Evolutionary conservation across 352 stramenopile genomes (phyloP), one percentile per base, ranked within the genome.

Genomic region (Detonula confervacea): DNA sequence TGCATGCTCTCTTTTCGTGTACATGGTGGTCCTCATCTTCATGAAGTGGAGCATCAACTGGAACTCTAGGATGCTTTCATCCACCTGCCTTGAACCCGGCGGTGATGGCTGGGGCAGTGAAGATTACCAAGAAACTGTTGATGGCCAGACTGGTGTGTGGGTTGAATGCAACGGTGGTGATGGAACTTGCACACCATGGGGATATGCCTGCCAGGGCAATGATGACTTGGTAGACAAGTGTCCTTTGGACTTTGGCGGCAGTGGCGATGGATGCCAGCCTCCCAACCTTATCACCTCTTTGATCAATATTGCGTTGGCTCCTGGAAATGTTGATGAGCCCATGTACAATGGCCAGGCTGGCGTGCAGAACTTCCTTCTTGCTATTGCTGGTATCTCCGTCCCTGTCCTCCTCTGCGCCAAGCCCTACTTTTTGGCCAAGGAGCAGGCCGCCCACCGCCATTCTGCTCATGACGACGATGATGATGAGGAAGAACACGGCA

Each of bases 41-140:
- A 96, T 98, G 89, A 99, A 99, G 91, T 99, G 97, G 97, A 95
- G 87, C 71, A 98, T 99, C 80, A 94, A 99, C 91, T 99, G 97
- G 97, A 96, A 98, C 14, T 94, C 74, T 12, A 85, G 87, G 63
- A 98, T 98, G 96, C 80, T 93, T 74, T 89, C 80, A 2, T 90
- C 88, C 6, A 95, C 91, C 11, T 96, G 93, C 66, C 54, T 94
- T 33, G 87, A 92, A 37, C 86, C 89, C 37, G 54, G 68, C 46
- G 63, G 71, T 46, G 77, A 80, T 68, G 68, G 62, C 9, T 93
- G 90, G 90, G 85, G 84, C 12, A 87, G 71, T 55, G 30, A 55
- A n/a, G 81, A 86, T 51, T 93, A 93, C 63, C 42, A 83, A 39
- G 67, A 76, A 22, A 69, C 37, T 56, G 44, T 69, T 7, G 62